Evolutionary conservation across 371 early-diverging fungal species (phyloP), one percentile per base, ranked within the genome.

Genomic region (Catenaria anguillulae): DNA sequence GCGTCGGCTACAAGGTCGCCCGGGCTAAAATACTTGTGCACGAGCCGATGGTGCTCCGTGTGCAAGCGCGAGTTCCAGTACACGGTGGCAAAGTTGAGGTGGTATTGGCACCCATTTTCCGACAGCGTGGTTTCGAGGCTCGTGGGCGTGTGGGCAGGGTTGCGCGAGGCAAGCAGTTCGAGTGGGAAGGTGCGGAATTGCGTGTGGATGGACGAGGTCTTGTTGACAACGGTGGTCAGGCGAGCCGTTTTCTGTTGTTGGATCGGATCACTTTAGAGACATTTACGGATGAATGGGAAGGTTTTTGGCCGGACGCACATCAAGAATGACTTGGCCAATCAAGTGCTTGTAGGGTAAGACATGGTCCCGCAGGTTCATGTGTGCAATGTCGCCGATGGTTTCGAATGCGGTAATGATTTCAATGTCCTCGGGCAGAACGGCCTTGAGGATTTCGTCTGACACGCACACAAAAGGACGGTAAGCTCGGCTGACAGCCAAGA

Each of bases 11-110:
- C 21, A 12, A 50, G 43, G 29, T 46, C 33, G 36, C 37, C 3
- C 15, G 26, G 15, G 4, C 12, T 29, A 37, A 33, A n/a, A 19
- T 33, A 67, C 69, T 56, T 68, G 73, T 77, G 74, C 43, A 93
- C 83, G 35, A 99, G 70, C n/a, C 97, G 82, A 36, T 88, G 86
- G 66, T 98, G 98, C 67, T 98, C 99, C 0, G 83, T 79, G 64
- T 96, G 96, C 43, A 99, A 83, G 40, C 99, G 83, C 17, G 98
- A 97, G 77, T 99, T 99, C 98, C 98, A 98, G 72, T 99, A 99
- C 5, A 98, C 99, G 65, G 89, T 84, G 23, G 95, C 89, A 65
- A 93, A 97, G 67, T 98, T 97, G 65, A 99, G 91, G 60, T 80
- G 75, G 75, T 97, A 98, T 58, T 71, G 75, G 70, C 97, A 94